Evolutionary conservation across 1,139 yeast species (phyloP).

Genomic region (Geotrichum fermentans): DNA sequence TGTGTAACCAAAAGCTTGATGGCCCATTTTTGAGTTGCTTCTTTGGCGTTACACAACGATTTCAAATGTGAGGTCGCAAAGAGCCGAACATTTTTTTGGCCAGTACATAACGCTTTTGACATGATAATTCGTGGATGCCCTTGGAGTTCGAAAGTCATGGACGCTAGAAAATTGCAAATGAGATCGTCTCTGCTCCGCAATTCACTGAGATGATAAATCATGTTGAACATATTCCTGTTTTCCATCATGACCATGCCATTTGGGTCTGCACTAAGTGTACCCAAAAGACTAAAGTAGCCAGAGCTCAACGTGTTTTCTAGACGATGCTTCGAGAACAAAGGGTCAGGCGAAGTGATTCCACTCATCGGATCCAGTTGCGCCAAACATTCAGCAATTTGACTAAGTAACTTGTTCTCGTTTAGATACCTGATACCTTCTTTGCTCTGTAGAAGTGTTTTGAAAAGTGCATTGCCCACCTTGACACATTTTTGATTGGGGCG

Average conservation of each 20-base stretch:
- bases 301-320: conserved; percentile 60
- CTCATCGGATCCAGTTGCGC: conserved; percentile 81
- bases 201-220: conserved; percentile 66
- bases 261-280: conserved; percentile 57
- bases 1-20: conserved; percentile 57
- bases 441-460: conserved; percentile 60
- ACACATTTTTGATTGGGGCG: conserved; percentile 54
- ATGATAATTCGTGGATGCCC: conserved; percentile 66
- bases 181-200: conserved; percentile 56
- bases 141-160: conserved; percentile 56
- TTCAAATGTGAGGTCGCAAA: conserved; percentile 55
- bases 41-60: conserved; percentile 36
- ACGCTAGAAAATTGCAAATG: conserved; percentile 52
- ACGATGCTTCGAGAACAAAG: conserved; percentile 59
- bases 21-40: conserved; percentile 39
- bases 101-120: conserved; percentile 57
- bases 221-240: conserved; percentile 80
- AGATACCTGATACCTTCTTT: conserved; percentile 64
- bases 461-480: conserved; percentile 65
- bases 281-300: conserved; percentile 77
- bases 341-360: conserved; percentile 68
- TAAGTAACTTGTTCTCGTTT: conserved; percentile 66
- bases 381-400: conserved; percentile 81
- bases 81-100: conserved; percentile 49
- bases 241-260: conserved; percentile 66